Evolutionary conservation across 768 basidiomycete species (phyloP).

Genomic region (Serendipita indica): DNA sequence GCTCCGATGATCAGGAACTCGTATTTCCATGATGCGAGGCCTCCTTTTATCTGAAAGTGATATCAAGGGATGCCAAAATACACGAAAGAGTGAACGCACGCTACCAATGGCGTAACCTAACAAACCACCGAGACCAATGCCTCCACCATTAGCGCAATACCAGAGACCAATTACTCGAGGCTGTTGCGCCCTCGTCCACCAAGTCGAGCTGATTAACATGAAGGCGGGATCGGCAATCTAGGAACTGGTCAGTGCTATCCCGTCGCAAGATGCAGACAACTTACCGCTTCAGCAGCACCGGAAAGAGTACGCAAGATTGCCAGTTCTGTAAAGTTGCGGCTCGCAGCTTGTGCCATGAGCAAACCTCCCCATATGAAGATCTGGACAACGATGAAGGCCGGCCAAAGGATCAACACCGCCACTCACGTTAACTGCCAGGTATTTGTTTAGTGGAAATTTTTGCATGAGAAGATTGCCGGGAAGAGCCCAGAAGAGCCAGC

Average conservation of each 20-base stretch:
- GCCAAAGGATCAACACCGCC: constrained; percentile 30
- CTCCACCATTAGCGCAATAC: constrained; percentile 29
- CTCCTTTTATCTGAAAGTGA: constrained; percentile 19
- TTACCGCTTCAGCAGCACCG: constrained; percentile 28
- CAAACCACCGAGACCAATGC: constrained; percentile 28
- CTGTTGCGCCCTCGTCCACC: constrained; percentile 29
- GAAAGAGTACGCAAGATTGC: constrained; percentile 26
- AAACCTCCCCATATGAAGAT: not conserved
- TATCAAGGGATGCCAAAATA: not conserved
- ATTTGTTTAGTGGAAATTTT: constrained; percentile 25
- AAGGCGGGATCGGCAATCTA: constrained; percentile 17
- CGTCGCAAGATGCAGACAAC: constrained; percentile 8
- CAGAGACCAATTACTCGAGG: constrained; percentile 25
- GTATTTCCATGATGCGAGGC: constrained; percentile 23
- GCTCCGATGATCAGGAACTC: constrained; percentile 25
- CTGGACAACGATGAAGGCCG: not conserved
- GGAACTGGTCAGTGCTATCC: not conserved
- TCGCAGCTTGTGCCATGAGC: constrained; percentile 24
- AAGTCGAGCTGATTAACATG: constrained; percentile 27
- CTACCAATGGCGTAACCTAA: constrained; percentile 26
- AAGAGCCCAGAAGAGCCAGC: constrained; percentile 29
- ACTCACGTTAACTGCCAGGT: constrained; percentile 24
- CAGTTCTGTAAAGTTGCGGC: constrained; percentile 25
- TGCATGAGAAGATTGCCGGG: constrained; percentile 31
- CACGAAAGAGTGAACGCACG: not conserved